These are phyloP conservation scores for Fusarium domesticum DNA, from an alignment of 2,329 filamentous ascomycete species.

Conservation along the genomic window DNA sequence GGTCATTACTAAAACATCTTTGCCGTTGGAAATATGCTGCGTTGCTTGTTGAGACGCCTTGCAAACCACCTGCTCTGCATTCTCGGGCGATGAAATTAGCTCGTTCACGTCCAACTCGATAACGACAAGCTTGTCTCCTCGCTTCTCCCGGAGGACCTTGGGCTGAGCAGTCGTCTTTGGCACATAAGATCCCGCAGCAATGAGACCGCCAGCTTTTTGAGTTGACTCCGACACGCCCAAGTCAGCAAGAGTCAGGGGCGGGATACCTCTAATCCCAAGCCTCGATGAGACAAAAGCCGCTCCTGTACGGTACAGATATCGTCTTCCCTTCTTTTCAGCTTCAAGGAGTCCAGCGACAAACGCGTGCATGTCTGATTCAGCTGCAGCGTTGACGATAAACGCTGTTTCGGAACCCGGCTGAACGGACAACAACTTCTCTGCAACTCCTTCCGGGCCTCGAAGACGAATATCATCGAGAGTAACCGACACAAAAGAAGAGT, in stretches of 20 bases:
- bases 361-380: slow-evolving; percentile 54
- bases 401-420: slow-evolving; percentile 40
- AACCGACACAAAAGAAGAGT: slow-evolving; percentile 27
- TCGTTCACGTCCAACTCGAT: slow-evolving; percentile 42
- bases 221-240: slow-evolving; percentile 31
- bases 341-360: slow-evolving; percentile 49
- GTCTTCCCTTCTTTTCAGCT: slow-evolving; percentile 31
- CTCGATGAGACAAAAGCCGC: slow-evolving; percentile 44
- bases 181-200: slow-evolving; percentile 55
- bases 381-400: slow-evolving; percentile 52
- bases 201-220: slow-evolving; percentile 41
- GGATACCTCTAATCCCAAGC: slow-evolving; percentile 48
- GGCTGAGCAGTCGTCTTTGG: slow-evolving; percentile 57
- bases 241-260: slow-evolving; percentile 45
- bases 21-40: slow-evolving; percentile 37
- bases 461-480: slow-evolving; percentile 11
- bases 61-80: slow-evolving; percentile 29
- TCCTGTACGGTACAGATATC: slow-evolving; percentile 39
- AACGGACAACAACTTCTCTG: slow-evolving; percentile 32
- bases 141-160: slow-evolving; percentile 37
- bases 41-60: slow-evolving; percentile 34
- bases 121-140: slow-evolving; percentile 44
- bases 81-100: slow-evolving; percentile 30
- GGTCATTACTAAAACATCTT: slow-evolving; percentile 57
- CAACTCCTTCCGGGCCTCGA: neutral